Evolutionary conservation across 1,139 yeast species (phyloP).

Genomic region (Blastobotrys arbuscula): DNA sequence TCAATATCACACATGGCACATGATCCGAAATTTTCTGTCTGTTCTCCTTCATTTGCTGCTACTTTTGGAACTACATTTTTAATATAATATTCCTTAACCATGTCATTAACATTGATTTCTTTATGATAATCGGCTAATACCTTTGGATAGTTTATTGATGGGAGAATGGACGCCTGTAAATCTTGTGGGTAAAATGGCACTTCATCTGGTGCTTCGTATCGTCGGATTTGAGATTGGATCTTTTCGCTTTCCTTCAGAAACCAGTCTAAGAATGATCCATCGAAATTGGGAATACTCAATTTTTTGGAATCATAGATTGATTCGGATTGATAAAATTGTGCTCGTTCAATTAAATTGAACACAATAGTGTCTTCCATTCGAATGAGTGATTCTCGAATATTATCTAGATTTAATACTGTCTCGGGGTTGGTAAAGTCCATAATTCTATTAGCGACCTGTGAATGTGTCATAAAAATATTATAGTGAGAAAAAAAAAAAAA

Average conservation of each 20-base stretch:
- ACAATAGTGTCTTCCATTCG: slow-evolving; percentile 96
- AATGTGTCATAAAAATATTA: not conserved
- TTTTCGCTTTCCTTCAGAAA: slow-evolving; percentile 68
- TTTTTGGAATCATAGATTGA: slow-evolving; percentile 58
- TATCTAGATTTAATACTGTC: slow-evolving; percentile 70
- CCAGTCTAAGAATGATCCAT: slow-evolving; percentile 88
- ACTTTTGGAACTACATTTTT: slow-evolving; percentile 67
- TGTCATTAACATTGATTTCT: slow-evolving; percentile 69
- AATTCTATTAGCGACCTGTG: not conserved
- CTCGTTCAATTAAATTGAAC: slow-evolving; percentile 85
- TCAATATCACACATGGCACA: slow-evolving; percentile 83
- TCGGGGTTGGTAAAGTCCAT: slow-evolving; percentile 89
- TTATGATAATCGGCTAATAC: slow-evolving; percentile 67
- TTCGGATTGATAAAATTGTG: slow-evolving; percentile 75
- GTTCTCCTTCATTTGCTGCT: slow-evolving; percentile 57
- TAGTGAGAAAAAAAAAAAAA: not conserved
- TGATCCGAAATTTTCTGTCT: slow-evolving; percentile 80
- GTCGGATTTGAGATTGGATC: slow-evolving; percentile 71
- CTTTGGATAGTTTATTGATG: slow-evolving; percentile 72
- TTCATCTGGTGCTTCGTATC: slow-evolving; percentile 95
- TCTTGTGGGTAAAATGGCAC: slow-evolving; percentile 79
- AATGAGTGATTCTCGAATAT: slow-evolving; percentile 78
- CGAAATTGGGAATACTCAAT: slow-evolving; percentile 58
- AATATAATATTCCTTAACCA: slow-evolving; percentile 63
- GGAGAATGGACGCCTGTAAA: slow-evolving; percentile 64